Evolutionary conservation across 2,329 filamentous ascomycete species (phyloP), one percentile per base, ranked within the genome.

Genomic region (Claviceps digitariae): DNA sequence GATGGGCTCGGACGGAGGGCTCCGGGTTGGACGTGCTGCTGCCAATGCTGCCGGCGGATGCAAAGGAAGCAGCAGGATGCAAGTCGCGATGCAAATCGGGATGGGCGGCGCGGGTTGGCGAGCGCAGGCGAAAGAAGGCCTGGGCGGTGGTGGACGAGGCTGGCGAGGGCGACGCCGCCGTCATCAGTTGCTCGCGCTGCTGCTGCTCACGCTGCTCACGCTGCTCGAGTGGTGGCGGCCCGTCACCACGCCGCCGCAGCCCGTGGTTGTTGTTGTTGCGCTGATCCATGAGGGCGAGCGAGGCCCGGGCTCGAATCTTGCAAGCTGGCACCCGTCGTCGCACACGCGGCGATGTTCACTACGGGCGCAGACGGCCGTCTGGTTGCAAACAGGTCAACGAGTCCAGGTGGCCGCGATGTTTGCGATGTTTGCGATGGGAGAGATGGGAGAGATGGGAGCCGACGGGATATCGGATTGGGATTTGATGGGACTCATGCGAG

Each of bases 101-200:
- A 56, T 72, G 71, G 48, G 51, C 54, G 51, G 54, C 45, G 51
- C 48, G 47, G 54, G 73, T 72, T 57, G 74, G 74, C 55, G 75
- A 77, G 63, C 74, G 71, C 64, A 76, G 65, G 63, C 66, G 72
- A 64, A 77, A 76, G 65, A 64, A 64, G 55, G 46, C 46, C 38
- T 20, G 49, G 48, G 53, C 45, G n/a, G 23, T 46, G 25, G 52
- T 50, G n/a, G 45, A 27, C 41, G 50, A 43, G 52, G 43, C 51
- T 40, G 51, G 29, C 45, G 34, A 38, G 43, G 20, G 46, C 17
- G 44, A 38, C 15, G 34, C 34, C 34, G 34, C 13, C 34, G 41
- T 15, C 41, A 25, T 15, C 15, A 15, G 41, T 15, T 46, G 23
- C 21, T 17, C 25, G 7, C 40, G 38, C 38, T 15, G 21, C 17